Conservation (phyloP, 345 rosid species). For the Lumnitzera racemosa region DNA sequence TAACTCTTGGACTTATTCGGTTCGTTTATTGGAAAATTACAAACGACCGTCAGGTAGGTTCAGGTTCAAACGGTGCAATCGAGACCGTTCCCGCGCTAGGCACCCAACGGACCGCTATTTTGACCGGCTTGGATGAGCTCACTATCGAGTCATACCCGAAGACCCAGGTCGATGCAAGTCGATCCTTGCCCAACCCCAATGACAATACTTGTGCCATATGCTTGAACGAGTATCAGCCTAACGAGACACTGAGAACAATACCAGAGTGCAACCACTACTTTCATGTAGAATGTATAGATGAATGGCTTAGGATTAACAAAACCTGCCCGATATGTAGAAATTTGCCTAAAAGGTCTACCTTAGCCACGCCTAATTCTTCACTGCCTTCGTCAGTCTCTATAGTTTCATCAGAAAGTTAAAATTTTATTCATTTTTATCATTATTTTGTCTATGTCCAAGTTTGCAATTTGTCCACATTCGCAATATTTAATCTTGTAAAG, state of each 20-base stretch:
- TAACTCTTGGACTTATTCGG: conserved; percentile 13
- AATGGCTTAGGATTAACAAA: conserved; percentile 13
- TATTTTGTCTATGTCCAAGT: too few relatives aligned
- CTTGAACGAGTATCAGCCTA: conserved; percentile 14
- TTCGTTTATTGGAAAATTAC: conserved; percentile 1
- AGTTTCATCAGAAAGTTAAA: not conserved
- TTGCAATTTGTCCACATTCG: too few relatives aligned
- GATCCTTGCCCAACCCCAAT: conserved; percentile 9
- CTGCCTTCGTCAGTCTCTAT: not conserved
- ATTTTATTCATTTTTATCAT: not conserved
- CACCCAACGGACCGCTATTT: not conserved
- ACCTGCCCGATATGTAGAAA: conserved; percentile 16
- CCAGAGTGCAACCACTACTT: conserved; percentile 18
- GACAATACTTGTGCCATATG: conserved; percentile 16
- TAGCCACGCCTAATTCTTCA: not conserved
- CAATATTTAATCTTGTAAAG: too few relatives aligned
- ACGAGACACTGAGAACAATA: conserved; percentile 13
- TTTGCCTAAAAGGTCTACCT: not conserved
- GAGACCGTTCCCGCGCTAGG: not conserved
- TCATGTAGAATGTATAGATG: conserved; percentile 12
- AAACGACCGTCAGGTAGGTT: not conserved
- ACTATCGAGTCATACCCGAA: conserved; percentile 15
- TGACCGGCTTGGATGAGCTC: conserved; percentile 7
- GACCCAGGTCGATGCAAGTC: conserved; percentile 11
- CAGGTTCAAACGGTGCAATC: not conserved